These are phyloP conservation scores for Globisporangium lucens DNA, from an alignment of 352 stramenopile species.

Conservation along the genomic window DNA sequence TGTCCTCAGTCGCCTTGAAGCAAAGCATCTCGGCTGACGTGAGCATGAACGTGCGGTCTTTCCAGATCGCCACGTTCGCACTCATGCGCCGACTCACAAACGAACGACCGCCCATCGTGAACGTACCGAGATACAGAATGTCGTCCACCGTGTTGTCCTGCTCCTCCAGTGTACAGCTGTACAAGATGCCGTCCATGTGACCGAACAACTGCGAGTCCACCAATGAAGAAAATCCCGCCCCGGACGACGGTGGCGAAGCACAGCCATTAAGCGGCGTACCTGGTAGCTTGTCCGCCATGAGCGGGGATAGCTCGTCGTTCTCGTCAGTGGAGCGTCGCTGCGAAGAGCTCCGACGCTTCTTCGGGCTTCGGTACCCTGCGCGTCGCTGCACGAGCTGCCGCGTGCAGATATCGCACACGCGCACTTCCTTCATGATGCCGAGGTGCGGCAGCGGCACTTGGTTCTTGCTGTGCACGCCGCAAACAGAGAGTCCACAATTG, in stretches of 20 bases:
- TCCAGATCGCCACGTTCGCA: constrained; percentile 74
- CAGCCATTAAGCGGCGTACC: constrained; percentile 6
- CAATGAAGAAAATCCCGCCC: not conserved
- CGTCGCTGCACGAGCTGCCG: constrained; percentile 65
- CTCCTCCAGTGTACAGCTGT: constrained; percentile 68
- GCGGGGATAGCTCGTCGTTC: constrained; percentile 31
- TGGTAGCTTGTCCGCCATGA: constrained; percentile 21
- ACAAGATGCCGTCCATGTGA: constrained; percentile 62
- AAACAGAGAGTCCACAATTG: constrained; percentile 65
- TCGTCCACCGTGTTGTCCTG: constrained; percentile 79
- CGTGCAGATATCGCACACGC: constrained; percentile 72
- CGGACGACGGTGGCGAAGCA: constrained; percentile 3
- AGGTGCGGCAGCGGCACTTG: constrained; percentile 70
- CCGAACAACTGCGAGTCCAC: constrained; percentile 23
- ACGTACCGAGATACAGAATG: constrained; percentile 73
- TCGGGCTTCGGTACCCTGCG: constrained; percentile 57
- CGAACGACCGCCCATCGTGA: constrained; percentile 72
- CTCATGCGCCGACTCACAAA: constrained; percentile 68
- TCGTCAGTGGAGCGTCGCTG: constrained; percentile 22
- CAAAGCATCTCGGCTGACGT: constrained; percentile 74
- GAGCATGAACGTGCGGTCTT: constrained; percentile 75
- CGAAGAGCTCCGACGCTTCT: constrained; percentile 16
- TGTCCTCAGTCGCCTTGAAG: constrained; percentile 57
- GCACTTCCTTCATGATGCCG: constrained; percentile 71
- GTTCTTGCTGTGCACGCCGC: constrained; percentile 74